Percentiles rank a stretch among this genome's conserved stretches.
Evolutionary conservation across 2,329 filamentous ascomycete species (phyloP).

Genomic region (Endoconidiophora laricicola): DNA sequence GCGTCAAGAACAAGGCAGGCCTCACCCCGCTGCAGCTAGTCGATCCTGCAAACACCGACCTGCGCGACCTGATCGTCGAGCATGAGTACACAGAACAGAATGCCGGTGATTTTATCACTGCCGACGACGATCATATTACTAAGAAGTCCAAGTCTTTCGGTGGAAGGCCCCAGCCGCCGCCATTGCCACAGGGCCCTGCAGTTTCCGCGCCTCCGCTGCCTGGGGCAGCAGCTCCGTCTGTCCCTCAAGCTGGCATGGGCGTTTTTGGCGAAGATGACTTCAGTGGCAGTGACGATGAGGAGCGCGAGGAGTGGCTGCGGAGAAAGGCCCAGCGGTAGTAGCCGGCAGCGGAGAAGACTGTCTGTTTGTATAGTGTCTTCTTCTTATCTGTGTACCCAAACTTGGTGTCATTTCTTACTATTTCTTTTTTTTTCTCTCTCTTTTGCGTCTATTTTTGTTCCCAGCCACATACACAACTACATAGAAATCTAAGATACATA

Average conservation of each 20-base stretch:
- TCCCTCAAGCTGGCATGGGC: slow-evolving; percentile 21
- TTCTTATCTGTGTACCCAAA: not conserved
- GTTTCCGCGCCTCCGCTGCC: slow-evolving; percentile 11
- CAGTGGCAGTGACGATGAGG: slow-evolving; percentile 47
- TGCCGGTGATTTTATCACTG: slow-evolving; percentile 37
- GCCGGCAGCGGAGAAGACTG: not conserved
- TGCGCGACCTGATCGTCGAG: slow-evolving; percentile 48
- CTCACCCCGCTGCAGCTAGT: slow-evolving; percentile 56
- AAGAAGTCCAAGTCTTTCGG: too few species aligned
- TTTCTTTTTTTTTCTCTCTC: not conserved
- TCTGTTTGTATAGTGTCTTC: not conserved
- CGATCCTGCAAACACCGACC: slow-evolving; percentile 49
- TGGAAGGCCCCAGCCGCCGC: slow-evolving; percentile 9
- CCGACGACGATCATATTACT: slow-evolving; percentile 14
- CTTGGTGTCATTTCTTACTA: too few species aligned
- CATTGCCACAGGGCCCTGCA: slow-evolving; percentile 14
- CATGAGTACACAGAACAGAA: slow-evolving; percentile 51
- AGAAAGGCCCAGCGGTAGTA: slow-evolving; percentile 20
- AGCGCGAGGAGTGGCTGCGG: slow-evolving; percentile 44
- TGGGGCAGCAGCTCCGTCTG: slow-evolving; percentile 11
- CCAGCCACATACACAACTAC: too few species aligned
- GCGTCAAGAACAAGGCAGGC: slow-evolving; percentile 52
- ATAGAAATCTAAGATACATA: not conserved
- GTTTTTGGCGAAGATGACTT: slow-evolving; percentile 35
- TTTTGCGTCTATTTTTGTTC: too few species aligned